Base-by-base conservation (phyloP, 345 rosid genomes). In the Cardiospermum halicacabum region DNA sequence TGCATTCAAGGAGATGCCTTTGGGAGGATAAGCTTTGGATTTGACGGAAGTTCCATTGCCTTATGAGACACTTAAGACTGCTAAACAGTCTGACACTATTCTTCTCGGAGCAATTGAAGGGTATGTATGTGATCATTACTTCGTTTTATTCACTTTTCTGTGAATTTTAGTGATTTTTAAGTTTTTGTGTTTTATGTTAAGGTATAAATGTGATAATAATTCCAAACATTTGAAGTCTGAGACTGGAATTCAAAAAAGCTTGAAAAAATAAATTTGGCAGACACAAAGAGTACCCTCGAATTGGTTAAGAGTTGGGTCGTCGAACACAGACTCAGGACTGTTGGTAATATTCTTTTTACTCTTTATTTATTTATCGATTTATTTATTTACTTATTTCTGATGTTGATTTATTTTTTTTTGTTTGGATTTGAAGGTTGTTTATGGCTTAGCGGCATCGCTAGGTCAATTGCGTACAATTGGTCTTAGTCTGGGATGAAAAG, bases 41-140 rank as follows among this genome's bases (percentile, higher is more conserved):
- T 84, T 85, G 77, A 79, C 86, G 11, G 99, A 96, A 76, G 92
- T 87, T 67, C 95, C 97, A 15, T 81, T 91, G 75, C 97, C 99
- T 0, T 91, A 82, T 15, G 96, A 94, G 73, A 91, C 99, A 43
- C 84, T 94, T 69, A 75, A 80, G 0, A 84, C 86, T 21, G 96
- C 97, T 2, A 84, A 71, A 75, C 83, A 72, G 43, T 78, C 96
- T 19, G 89, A 94, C 78, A 96, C 97, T 1, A 75, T 91, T 75
- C 92, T 91, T 70, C 96, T 94, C 66, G 98, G 98, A 68, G 96
- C 98, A 58, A 93, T 93, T 27, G 98, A 96, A 79, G 98, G 98
- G 97, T 93, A 58, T n/a, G n/a, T n/a, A n/a, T 69, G 7, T 53
- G 34, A 69, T 21, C 12, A 54, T 25, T 57, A 56, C 19, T 6